A percentile compares a stretch with the other conserved stretches of the same genome.
These are phyloP conservation scores for Spergularia bocconei DNA, from an alignment of 148 eudicot species.

Conservation along the genomic window DNA sequence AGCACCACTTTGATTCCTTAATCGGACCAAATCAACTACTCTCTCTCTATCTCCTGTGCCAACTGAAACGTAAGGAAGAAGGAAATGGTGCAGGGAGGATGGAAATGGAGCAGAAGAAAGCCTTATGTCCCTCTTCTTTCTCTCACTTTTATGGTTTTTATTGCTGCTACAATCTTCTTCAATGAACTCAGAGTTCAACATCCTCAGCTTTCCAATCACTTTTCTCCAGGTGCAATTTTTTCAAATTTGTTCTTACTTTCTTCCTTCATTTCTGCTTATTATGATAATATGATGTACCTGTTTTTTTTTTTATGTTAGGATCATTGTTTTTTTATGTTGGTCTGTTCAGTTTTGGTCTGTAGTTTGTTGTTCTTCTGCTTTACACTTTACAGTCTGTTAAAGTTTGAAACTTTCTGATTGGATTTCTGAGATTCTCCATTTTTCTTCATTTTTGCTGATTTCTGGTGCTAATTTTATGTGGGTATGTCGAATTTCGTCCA, in stretches of 20 bases:
- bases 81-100: conserved; percentile 47
- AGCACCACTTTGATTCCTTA: not conserved
- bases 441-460: not conserved
- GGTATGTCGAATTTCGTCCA: conserved; percentile 6
- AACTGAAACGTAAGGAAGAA: not conserved
- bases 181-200: conserved; percentile 48
- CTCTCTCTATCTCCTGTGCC: not conserved
- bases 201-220: conserved; percentile 15
- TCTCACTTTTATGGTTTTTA: conserved; percentile 47
- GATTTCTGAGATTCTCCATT: not conserved
- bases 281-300: not conserved
- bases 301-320: no score
- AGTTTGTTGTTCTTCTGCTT: not conserved
- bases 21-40: not conserved
- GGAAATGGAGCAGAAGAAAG: conserved; percentile 53
- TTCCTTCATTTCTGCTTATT: not conserved
- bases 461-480: conserved; percentile 6
- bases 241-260: not conserved
- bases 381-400: no score
- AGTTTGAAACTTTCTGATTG: no score
- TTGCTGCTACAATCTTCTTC: conserved; percentile 50
- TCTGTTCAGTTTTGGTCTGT: not conserved
- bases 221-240: conserved; percentile 34
- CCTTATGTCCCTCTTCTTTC: conserved; percentile 49
- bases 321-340: no score